These are phyloP conservation scores for Kwoniella shivajii DNA, from an alignment of 1,284 basidiomycete genomes.

Conservation along the genomic window DNA sequence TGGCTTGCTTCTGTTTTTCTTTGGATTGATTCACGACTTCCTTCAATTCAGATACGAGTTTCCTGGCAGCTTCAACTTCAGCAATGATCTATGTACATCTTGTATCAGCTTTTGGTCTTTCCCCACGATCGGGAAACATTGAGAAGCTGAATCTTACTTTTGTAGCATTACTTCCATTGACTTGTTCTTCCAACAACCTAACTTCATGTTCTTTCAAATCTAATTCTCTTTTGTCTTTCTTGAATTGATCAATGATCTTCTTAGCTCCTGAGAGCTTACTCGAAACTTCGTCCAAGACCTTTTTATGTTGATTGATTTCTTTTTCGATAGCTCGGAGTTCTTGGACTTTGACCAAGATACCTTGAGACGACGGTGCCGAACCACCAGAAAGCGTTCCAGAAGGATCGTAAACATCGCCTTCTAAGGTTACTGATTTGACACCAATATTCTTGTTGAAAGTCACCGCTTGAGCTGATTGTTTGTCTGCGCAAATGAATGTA, in stretches of 20 bases:
- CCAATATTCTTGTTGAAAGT: constrained; percentile 78
- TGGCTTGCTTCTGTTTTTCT: constrained; percentile 73
- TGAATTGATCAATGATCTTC: constrained; percentile 70
- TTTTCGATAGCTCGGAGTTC: constrained; percentile 68
- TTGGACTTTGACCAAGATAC: constrained; percentile 82
- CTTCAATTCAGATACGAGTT: constrained; percentile 69
- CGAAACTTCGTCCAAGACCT: constrained; percentile 63
- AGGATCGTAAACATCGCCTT: constrained; percentile 96
- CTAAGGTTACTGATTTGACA: constrained; percentile 85
- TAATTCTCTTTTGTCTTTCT: constrained; percentile 66
- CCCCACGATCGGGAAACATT: not conserved
- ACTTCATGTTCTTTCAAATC: constrained; percentile 91
- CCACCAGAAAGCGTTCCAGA: constrained; percentile 93
- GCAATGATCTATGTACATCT: constrained; percentile 65
- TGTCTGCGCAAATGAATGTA: constrained; percentile 88
- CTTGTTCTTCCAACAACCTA: constrained; percentile 77
- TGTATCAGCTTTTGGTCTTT: not conserved
- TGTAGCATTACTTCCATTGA: constrained; percentile 85
- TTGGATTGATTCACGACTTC: constrained; percentile 67
- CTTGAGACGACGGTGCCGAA: constrained; percentile 74
- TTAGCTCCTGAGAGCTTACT: constrained; percentile 62
- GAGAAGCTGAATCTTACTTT: constrained; percentile 60
- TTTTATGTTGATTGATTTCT: constrained; percentile 63
- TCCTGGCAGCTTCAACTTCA: constrained; percentile 75
- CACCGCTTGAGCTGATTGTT: constrained; percentile 82